phyloP scores from a whole-genome alignment of 116 monocot species.

The Posidonia oceanica region DNA sequence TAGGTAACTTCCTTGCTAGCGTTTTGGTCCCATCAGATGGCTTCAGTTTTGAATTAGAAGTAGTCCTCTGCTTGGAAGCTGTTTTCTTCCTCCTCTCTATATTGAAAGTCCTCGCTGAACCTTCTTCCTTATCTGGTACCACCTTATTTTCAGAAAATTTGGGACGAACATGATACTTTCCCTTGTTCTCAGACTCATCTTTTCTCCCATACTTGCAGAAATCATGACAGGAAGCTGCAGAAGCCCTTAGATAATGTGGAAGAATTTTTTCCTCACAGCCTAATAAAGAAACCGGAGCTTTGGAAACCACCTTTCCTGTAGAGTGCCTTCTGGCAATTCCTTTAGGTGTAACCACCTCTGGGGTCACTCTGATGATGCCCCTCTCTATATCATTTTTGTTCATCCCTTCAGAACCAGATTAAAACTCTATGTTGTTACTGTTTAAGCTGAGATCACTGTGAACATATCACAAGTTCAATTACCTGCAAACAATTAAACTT shows the following conservation, averaged over 20 bases:
- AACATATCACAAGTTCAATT: too few species aligned
- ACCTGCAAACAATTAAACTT: too few species aligned
- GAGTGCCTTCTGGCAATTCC: slow-evolving; percentile 7
- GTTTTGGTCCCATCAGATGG: background rate
- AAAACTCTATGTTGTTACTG: too few species aligned
- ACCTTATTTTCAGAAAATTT: slow-evolving; percentile 4
- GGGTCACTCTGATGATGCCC: too few species aligned
- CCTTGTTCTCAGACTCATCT: slow-evolving; percentile 17
- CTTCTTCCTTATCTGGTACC: slow-evolving; percentile 3
- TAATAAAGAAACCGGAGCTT: slow-evolving; percentile 6
- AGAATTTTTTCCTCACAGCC: slow-evolving; percentile 8
- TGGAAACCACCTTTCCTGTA: slow-evolving; percentile 10
- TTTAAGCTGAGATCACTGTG: too few species aligned
- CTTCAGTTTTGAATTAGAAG: background rate
- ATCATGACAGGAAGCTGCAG: slow-evolving; percentile 38
- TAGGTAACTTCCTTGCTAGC: background rate
- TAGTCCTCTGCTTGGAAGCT: slow-evolving; percentile 3
- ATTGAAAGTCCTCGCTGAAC: slow-evolving; percentile 1
- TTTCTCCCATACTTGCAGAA: slow-evolving; percentile 42
- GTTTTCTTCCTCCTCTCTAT: slow-evolving; percentile 12
- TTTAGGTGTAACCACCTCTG: too few species aligned
- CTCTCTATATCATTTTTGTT: too few species aligned
- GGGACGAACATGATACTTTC: slow-evolving; percentile 6
- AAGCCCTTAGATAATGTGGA: slow-evolving; percentile 34
- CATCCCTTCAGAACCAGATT: too few species aligned